Conservation (phyloP, 257 asterid genomes). For the Phtheirospermum japonicum region DNA sequence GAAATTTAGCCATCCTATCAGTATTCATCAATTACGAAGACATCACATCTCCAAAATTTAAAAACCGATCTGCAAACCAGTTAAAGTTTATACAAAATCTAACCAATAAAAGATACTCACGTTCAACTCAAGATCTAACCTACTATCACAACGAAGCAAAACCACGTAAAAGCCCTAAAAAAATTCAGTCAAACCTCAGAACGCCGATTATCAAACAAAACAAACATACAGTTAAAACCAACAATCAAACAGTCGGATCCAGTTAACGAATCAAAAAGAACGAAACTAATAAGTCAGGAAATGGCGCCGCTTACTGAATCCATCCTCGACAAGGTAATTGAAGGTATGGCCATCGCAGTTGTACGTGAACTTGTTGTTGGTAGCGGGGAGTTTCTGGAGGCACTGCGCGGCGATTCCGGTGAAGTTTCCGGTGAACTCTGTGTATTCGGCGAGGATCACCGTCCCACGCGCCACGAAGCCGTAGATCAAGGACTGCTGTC, state of each 20-base stretch:
- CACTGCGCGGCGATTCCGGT: constrained; percentile 48
- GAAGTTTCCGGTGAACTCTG: constrained; percentile 51
- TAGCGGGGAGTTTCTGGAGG: constrained; percentile 50
- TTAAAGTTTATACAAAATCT: background rate
- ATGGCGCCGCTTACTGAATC: constrained; percentile 39
- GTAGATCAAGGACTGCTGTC: constrained; percentile 53
- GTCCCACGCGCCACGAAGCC: constrained; percentile 51
- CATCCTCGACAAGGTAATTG: constrained; percentile 49
- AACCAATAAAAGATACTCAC: background rate
- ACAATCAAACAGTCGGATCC: constrained; percentile 8
- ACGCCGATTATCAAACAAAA: constrained; percentile 2
- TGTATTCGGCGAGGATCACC: constrained; percentile 45
- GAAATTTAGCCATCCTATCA: background rate
- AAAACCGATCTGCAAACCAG: constrained; percentile 10
- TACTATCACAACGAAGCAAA: background rate
- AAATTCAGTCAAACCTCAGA: background rate
- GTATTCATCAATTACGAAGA: constrained; percentile 13
- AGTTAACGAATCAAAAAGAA: constrained; percentile 6
- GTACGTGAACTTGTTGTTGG: constrained; percentile 48
- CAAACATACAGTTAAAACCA: background rate
- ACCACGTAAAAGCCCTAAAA: background rate
- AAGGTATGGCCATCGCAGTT: constrained; percentile 53
- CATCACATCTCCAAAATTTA: constrained; percentile 2
- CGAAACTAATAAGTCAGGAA: constrained; percentile 12
- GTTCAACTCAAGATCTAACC: constrained; percentile 24